Conservation (phyloP, 2,329 filamentous ascomycete genomes). For the Claviceps humidiphila region DNA sequence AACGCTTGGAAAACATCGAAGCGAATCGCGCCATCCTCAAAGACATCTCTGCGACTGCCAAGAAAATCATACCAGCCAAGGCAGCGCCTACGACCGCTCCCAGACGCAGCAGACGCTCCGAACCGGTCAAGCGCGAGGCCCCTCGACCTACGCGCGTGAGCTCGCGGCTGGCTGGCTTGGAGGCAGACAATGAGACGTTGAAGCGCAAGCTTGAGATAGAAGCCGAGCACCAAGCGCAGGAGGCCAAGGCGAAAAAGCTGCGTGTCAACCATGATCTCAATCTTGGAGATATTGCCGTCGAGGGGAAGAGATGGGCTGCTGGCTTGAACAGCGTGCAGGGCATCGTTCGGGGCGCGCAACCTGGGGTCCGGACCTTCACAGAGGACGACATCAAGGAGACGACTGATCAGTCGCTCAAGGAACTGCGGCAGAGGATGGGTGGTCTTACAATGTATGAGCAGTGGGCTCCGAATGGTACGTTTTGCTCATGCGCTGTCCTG, state of each 20-base stretch:
- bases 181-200: slow-evolving; percentile 30
- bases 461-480: slow-evolving; percentile 62
- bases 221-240: slow-evolving; percentile 25
- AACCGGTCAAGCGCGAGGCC: slow-evolving; percentile 33
- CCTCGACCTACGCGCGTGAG: slow-evolving; percentile 42
- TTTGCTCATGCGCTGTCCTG: neutral
- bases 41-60: slow-evolving; percentile 59
- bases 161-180: slow-evolving; percentile 42
- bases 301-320: slow-evolving; percentile 62
- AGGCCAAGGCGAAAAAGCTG: slow-evolving; percentile 43
- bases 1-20: slow-evolving; percentile 74
- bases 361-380: slow-evolving; percentile 73
- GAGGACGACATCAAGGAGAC: slow-evolving; percentile 74
- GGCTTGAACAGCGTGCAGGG: slow-evolving; percentile 50
- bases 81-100: slow-evolving; percentile 34
- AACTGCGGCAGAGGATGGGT: slow-evolving; percentile 63
- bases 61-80: slow-evolving; percentile 48
- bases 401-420: slow-evolving; percentile 60
- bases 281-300: slow-evolving; percentile 65
- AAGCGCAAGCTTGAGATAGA: slow-evolving; percentile 41
- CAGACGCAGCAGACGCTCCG: slow-evolving; percentile 18
- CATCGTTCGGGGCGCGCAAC: slow-evolving; percentile 54
- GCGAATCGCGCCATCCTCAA: slow-evolving; percentile 71
- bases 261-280: slow-evolving; percentile 46
- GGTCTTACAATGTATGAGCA: slow-evolving; percentile 67